A percentile compares a stretch with the other conserved stretches of the same genome.
These are phyloP conservation scores for Myxozyma vanderwaltii DNA, from an alignment of 805 yeast genomes.

Conservation along the genomic window DNA sequence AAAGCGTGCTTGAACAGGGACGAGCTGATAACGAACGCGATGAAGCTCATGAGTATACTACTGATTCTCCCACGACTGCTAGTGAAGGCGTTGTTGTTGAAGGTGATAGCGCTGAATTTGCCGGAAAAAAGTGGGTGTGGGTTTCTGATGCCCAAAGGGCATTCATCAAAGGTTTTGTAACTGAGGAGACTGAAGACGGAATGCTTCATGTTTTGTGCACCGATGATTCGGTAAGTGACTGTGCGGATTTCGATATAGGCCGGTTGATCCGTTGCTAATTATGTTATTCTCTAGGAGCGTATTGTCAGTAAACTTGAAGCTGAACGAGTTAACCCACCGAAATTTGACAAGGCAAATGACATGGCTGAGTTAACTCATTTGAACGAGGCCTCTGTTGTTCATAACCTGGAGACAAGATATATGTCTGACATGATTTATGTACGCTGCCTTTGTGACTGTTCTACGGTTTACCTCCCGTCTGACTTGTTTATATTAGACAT, in stretches of 20 bases:
- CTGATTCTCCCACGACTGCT: not conserved
- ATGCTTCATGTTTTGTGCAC: conserved; percentile 47
- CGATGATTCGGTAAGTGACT: conserved; percentile 44
- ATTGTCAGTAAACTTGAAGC: conserved; percentile 50
- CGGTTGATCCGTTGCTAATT: conserved; percentile 31
- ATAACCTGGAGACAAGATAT: conserved; percentile 79
- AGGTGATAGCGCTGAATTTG: conserved; percentile 37
- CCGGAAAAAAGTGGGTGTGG: conserved; percentile 73
- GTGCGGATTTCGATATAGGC: not conserved
- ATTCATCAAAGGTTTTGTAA: conserved; percentile 63
- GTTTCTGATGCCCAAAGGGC: conserved; percentile 60
- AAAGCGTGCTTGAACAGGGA: conserved; percentile 11
- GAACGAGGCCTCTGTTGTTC: conserved; percentile 93
- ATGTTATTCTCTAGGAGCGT: conserved; percentile 37
- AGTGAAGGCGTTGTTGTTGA: conserved; percentile 13
- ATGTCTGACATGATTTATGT: conserved; percentile 63
- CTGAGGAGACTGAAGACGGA: conserved; percentile 47
- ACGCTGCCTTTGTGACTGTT: not conserved
- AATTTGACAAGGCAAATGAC: conserved; percentile 87
- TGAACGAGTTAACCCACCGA: conserved; percentile 80
- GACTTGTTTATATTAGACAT: conserved; percentile 69
- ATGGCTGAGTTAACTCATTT: conserved; percentile 94
- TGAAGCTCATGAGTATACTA: not conserved
- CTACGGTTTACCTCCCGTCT: not conserved
- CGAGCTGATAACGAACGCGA: conserved; percentile 5